Conservation (phyloP, 306 rosid genomes). For the Rosa multiflora region DNA sequence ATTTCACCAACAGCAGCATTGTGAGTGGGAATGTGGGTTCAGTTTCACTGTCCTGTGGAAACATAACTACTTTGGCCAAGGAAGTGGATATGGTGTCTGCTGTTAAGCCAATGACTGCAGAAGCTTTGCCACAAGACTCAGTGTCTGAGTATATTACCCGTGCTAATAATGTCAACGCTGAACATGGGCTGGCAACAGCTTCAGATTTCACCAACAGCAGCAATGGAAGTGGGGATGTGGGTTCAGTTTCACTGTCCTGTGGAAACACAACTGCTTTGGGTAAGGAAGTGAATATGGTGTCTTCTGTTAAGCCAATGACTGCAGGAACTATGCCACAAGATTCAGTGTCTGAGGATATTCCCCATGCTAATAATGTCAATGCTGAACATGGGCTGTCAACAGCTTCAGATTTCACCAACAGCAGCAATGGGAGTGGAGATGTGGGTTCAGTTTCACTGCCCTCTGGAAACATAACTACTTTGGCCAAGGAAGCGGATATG, state of each 20-base stretch:
- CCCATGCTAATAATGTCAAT: background rate
- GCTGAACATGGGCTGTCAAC: no score
- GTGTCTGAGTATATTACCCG: constrained; percentile 10
- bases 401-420: no score
- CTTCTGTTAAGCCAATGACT: background rate
- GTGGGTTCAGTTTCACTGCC: no score
- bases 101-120: constrained; percentile 17
- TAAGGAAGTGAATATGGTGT: background rate
- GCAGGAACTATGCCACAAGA: background rate
- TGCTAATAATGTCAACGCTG: background rate
- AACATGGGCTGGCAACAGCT: background rate
- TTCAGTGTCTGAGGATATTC: background rate
- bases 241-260: background rate
- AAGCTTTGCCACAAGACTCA: constrained; percentile 29
- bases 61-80: background rate
- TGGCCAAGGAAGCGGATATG: constrained; percentile 11
- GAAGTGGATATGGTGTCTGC: constrained; percentile 4
- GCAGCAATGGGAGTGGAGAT: no score
- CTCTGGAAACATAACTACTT: no score
- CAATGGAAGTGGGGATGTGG: background rate
- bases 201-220: background rate
- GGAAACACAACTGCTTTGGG: background rate
- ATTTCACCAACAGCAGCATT: no score
- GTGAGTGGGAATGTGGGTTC: no score
- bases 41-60: no score